Conservation (phyloP, 225 moss, liverwort and hornwort genomes). For the Asterella californica region DNA sequence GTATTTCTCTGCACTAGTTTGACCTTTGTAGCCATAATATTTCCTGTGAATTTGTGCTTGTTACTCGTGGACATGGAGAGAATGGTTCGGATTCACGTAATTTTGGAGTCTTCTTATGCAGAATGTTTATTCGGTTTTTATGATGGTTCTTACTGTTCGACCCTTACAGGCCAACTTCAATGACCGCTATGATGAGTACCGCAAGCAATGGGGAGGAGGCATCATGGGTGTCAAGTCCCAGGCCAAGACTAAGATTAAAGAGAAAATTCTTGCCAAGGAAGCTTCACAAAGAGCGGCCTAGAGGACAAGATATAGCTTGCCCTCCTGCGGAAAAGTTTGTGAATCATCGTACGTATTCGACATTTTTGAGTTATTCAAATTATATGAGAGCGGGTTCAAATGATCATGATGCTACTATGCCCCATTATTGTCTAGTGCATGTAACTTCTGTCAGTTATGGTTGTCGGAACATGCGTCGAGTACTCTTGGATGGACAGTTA, state of each 20-base stretch:
- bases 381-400: too few relatives aligned
- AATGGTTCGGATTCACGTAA: background rate
- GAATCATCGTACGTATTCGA: too few relatives aligned
- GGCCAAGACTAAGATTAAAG: conserved; percentile 81
- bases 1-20: conserved; percentile 26
- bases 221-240: conserved; percentile 97
- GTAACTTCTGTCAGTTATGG: too few relatives aligned
- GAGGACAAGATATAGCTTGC: background rate
- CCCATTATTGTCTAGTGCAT: too few relatives aligned
- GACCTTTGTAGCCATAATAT: background rate
- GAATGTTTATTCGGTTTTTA: background rate
- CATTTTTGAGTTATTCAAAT: too few relatives aligned
- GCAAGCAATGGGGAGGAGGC: conserved; percentile 93
- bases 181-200: conserved; percentile 83
- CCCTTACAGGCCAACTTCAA: conserved; percentile 83
- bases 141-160: background rate
- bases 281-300: conserved; percentile 75
- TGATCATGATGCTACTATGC: too few relatives aligned
- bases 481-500: too few relatives aligned
- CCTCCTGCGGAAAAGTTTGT: too few relatives aligned
- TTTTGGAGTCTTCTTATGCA: background rate
- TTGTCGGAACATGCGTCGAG: too few relatives aligned
- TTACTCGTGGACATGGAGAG: background rate
- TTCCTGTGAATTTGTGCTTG: background rate
- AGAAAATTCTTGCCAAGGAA: conserved; percentile 77